Evolutionary conservation across 163 green algal species (phyloP).

Genomic region (Prototheca stagnorum): DNA sequence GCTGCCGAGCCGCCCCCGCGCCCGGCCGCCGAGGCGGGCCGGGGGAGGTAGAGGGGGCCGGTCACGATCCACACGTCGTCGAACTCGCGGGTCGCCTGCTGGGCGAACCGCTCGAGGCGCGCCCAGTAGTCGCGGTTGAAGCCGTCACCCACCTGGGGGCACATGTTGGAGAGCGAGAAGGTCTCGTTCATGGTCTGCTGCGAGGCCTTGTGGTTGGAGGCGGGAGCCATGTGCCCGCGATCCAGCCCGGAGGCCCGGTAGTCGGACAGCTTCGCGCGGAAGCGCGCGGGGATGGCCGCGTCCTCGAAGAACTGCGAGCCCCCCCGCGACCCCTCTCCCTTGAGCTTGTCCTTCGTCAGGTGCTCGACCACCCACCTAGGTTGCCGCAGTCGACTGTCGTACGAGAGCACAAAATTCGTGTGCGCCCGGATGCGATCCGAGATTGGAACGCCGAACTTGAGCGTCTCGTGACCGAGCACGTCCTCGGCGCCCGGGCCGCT

Average conservation of each 20-base stretch:
- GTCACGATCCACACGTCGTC: constrained; percentile 59
- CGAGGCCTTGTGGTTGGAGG: constrained; percentile 56
- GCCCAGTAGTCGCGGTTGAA: constrained; percentile 91
- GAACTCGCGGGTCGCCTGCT: constrained; percentile 33
- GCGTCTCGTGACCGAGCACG: no score
- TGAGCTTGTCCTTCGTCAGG: constrained; percentile 35
- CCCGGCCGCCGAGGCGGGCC: constrained; percentile 4
- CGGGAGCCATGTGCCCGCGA: constrained; percentile 78
- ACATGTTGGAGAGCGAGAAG: constrained; percentile 67
- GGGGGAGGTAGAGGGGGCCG: constrained; percentile 74
- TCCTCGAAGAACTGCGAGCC: constrained; percentile 68
- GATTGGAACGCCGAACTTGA: constrained; percentile 41
- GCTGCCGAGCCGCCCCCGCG: no score
- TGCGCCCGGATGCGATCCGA: constrained; percentile 44
- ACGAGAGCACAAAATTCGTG: constrained; percentile 46
- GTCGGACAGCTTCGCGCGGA: constrained; percentile 56
- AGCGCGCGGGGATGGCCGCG: constrained; percentile 35
- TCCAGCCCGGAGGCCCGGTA: constrained; percentile 70
- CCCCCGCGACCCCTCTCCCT: constrained; percentile 36
- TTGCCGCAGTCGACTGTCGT: constrained; percentile 59
- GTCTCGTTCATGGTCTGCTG: constrained; percentile 70
- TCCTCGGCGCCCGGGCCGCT: no score
- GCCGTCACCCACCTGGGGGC: constrained; percentile 57
- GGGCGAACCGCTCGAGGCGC: constrained; percentile 79
- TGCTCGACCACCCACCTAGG: constrained; percentile 76